Conservation (phyloP, 768 basidiomycete genomes). For the Serpula lacrymans region DNA sequence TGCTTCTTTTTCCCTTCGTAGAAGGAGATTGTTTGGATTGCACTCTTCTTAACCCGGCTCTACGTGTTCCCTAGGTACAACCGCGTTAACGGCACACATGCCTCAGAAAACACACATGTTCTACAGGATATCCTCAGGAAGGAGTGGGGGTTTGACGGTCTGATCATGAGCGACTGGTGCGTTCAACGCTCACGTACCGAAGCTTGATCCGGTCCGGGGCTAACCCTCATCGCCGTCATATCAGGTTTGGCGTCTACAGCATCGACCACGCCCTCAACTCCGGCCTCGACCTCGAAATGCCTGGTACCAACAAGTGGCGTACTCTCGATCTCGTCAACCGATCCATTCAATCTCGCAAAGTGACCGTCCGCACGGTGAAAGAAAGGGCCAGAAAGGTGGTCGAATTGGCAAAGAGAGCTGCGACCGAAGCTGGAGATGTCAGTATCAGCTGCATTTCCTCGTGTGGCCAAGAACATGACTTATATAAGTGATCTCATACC, state of each 20-base stretch:
- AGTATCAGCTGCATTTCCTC: conserved; percentile 2
- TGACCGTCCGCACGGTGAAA: conserved; percentile 62
- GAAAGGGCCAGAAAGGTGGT: conserved; percentile 65
- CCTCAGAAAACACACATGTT: conserved; percentile 59
- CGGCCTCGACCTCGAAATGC: conserved; percentile 82
- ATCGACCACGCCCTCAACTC: conserved; percentile 64
- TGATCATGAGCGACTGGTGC: conserved; percentile 84
- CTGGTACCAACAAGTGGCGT: conserved; percentile 73
- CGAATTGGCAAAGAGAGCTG: conserved; percentile 67
- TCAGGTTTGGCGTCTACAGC: conserved; percentile 73
- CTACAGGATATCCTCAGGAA: conserved; percentile 60
- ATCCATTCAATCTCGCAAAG: conserved; percentile 56
- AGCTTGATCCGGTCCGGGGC: neutral
- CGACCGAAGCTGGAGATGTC: conserved; percentile 63
- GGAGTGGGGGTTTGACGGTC: conserved; percentile 73
- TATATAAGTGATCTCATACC: too few relatives aligned
- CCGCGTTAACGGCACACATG: conserved; percentile 73
- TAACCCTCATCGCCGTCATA: neutral
- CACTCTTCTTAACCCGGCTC: neutral
- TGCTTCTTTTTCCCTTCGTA: conserved; percentile 4
- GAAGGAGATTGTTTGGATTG: neutral
- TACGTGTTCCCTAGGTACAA: conserved; percentile 47
- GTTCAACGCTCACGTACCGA: neutral
- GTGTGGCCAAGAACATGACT: neutral
- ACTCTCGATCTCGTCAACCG: conserved; percentile 64